A percentile compares a stretch with the other conserved stretches of the same genome.
Evolutionary conservation across 192 early-diverging fungal species (phyloP).

Genomic region (Coemansia sp.): DNA sequence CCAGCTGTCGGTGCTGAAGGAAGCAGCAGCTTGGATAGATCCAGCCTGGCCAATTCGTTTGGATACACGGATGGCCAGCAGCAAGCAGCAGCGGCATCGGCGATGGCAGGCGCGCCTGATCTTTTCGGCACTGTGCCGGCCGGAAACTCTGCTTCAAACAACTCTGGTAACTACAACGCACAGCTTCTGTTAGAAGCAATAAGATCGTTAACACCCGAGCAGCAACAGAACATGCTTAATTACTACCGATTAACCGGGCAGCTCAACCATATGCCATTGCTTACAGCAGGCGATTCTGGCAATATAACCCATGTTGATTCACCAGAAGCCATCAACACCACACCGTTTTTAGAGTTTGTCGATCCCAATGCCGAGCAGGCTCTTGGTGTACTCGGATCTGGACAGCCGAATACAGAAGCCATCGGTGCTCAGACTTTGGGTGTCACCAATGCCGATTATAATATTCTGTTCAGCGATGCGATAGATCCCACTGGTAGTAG

Average conservation of each 20-base stretch:
- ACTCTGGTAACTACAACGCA: not conserved
- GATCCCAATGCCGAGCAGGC: conserved; percentile 21
- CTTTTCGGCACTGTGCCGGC: not conserved
- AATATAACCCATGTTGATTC: not conserved
- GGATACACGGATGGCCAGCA: not conserved
- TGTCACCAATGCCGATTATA: not conserved
- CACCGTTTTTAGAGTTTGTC: conserved; percentile 49
- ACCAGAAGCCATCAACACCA: not conserved
- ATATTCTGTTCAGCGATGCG: conserved; percentile 2
- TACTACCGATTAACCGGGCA: conserved; percentile 14
- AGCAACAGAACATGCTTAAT: conserved; percentile 30
- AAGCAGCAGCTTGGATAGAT: not conserved
- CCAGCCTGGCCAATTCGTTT: not conserved
- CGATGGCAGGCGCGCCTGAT: not conserved
- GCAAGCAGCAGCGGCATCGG: conserved; percentile 1
- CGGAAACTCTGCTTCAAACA: not conserved
- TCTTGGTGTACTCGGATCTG: not conserved
- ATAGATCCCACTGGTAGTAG: not conserved
- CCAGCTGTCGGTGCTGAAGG: not conserved
- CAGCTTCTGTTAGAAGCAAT: conserved; percentile 10
- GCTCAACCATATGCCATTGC: conserved; percentile 19
- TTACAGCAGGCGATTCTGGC: conserved; percentile 15
- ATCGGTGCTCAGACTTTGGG: not conserved
- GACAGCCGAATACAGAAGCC: not conserved
- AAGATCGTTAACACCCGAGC: conserved; percentile 23